Conservation (phyloP, 1,284 basidiomycete genomes). For the Rhodotorula sp. region DNA sequence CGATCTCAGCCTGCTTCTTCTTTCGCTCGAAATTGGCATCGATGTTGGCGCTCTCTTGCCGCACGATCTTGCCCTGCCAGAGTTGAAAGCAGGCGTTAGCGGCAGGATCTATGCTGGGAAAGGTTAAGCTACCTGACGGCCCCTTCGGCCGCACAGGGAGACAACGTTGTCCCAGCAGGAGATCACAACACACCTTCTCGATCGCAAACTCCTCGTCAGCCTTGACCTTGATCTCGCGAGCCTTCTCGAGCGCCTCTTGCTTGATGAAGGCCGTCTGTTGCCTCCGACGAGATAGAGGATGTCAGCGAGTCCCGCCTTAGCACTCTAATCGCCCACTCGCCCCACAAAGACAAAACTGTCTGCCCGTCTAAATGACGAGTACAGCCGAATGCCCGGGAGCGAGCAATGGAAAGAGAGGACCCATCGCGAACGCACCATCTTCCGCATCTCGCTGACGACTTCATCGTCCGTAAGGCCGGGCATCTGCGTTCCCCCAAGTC, state of each 20-base stretch:
- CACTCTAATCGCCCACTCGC: no score
- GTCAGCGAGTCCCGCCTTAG: background rate
- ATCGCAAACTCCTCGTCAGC: constrained; percentile 97
- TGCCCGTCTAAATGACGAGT: background rate
- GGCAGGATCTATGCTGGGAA: no score
- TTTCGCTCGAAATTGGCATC: constrained; percentile 92
- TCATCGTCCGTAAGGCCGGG: constrained; percentile 82
- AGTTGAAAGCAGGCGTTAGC: background rate
- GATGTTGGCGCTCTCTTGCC: constrained; percentile 87
- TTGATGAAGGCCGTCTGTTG: constrained; percentile 48
- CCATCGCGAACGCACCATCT: constrained; percentile 71
- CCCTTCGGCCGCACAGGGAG: no score
- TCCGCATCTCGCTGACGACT: constrained; percentile 95
- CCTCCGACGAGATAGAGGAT: no score
- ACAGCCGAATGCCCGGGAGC: background rate
- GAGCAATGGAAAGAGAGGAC: background rate
- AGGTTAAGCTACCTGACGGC: no score
- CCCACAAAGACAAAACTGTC: no score
- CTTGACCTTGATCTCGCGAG: constrained; percentile 91
- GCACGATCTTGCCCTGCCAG: constrained; percentile 83
- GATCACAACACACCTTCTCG: constrained; percentile 67
- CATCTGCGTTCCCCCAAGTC: constrained; percentile 15
- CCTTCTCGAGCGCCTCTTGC: constrained; percentile 93
- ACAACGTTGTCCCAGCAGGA: background rate
- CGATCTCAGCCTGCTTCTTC: constrained; percentile 81